Evolutionary conservation across 2,329 filamentous ascomycete genomes (phyloP).

Genomic region (Calonectria pseudoreteaudii): DNA sequence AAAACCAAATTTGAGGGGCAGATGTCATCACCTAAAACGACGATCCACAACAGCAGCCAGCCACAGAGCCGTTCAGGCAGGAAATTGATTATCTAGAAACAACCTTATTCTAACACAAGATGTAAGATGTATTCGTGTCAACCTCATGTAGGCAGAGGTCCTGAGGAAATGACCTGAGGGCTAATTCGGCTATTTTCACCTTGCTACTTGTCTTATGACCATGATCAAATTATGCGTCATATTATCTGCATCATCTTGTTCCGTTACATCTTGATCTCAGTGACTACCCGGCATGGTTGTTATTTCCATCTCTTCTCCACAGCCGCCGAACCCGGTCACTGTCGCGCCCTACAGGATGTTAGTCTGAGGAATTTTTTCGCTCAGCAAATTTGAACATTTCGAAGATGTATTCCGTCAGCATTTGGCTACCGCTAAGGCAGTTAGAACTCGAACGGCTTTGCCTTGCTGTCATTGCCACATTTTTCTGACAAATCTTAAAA

Average conservation of each 20-base stretch:
- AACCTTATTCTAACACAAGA: not conserved
- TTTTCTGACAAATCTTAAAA: not conserved
- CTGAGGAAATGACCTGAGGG: not conserved
- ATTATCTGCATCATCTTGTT: not conserved
- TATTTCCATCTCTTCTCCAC: not conserved
- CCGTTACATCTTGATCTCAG: not conserved
- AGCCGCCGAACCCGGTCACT: not conserved
- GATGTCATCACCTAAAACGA: not conserved
- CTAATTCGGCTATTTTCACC: not conserved
- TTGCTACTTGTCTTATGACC: not conserved
- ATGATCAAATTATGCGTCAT: not conserved
- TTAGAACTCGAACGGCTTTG: not conserved
- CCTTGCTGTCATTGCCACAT: not conserved
- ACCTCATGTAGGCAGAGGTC: not conserved
- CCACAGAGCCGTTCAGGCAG: not conserved
- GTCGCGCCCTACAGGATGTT: not conserved
- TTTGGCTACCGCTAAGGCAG: not conserved
- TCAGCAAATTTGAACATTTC: not conserved
- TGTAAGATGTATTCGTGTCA: not conserved
- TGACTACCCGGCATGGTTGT: not conserved
- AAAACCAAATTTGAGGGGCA: not conserved
- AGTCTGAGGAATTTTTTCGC: not conserved
- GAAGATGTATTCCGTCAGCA: not conserved
- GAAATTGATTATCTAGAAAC: not conserved
- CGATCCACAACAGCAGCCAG: not conserved